Evolutionary conservation across 371 early-diverging fungal genomes (phyloP).

Genomic region (Vairimorpha necatrix): DNA sequence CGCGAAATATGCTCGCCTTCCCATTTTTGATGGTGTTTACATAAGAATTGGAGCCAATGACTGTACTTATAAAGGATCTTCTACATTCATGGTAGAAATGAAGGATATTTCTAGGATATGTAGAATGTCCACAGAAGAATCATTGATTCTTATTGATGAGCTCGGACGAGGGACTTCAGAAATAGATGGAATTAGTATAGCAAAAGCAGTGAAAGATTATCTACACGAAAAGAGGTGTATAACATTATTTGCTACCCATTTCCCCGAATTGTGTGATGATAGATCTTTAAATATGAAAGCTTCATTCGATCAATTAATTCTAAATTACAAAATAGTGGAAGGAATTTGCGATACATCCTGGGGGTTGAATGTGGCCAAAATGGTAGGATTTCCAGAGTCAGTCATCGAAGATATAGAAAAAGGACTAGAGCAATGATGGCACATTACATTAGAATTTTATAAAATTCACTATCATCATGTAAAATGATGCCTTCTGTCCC

Average conservation of each 20-base stretch:
- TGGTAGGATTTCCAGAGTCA: constrained; percentile 78
- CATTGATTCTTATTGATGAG: constrained; percentile 86
- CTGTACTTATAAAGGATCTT: constrained; percentile 74
- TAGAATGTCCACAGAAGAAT: constrained; percentile 66
- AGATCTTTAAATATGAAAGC: constrained; percentile 52
- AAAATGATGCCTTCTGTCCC: constrained; percentile 9
- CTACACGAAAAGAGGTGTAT: constrained; percentile 64
- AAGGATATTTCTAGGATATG: constrained; percentile 4
- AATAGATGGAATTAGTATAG: constrained; percentile 90
- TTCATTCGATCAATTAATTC: constrained; percentile 15
- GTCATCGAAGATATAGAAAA: constrained; percentile 51
- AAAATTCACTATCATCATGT: constrained; percentile 18
- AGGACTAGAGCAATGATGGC: background rate
- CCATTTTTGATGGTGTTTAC: constrained; percentile 61
- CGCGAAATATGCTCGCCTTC: constrained; percentile 70
- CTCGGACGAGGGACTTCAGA: constrained; percentile 93
- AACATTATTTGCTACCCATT: constrained; percentile 64
- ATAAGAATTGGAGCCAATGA: constrained; percentile 87
- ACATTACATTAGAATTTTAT: background rate
- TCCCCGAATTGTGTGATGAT: constrained; percentile 78
- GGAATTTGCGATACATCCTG: constrained; percentile 88
- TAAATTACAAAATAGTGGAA: constrained; percentile 63
- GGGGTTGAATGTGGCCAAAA: constrained; percentile 92
- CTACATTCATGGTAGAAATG: constrained; percentile 70
- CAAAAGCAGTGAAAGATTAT: constrained; percentile 85